A percentile compares a stretch with the other conserved stretches of the same genome.
Evolutionary conservation across 2,329 filamentous ascomycete species (phyloP).

Genomic region (Trichoderma endophyticum): DNA sequence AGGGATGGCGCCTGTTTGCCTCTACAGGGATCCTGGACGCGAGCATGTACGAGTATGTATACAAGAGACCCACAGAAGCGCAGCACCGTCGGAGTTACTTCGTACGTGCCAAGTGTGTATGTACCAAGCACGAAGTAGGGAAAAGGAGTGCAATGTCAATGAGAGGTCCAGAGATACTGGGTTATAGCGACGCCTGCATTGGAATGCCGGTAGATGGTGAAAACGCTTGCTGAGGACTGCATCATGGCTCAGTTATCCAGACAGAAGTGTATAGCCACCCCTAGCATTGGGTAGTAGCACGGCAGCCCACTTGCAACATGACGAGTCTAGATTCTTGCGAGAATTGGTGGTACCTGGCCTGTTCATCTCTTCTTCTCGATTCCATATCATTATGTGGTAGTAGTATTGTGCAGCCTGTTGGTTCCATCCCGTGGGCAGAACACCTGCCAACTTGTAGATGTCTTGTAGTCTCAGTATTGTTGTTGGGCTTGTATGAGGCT

Average conservation of each 20-base stretch:
- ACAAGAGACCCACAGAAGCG: background rate
- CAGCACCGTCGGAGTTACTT: background rate
- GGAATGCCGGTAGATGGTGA: background rate
- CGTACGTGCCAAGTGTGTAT: background rate
- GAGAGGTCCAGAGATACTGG: too few relatives aligned
- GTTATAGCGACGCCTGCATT: background rate
- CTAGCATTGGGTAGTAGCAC: background rate
- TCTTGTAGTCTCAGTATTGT: background rate
- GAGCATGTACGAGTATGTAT: background rate
- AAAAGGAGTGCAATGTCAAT: background rate
- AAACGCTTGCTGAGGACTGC: background rate
- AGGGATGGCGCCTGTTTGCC: background rate
- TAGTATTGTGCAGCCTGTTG: background rate
- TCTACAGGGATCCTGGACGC: background rate
- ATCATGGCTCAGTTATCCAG: background rate
- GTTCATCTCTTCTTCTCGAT: background rate
- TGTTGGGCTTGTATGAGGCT: background rate
- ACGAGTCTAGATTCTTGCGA: background rate
- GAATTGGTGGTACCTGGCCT: background rate
- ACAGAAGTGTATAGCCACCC: background rate
- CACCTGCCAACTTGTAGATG: background rate
- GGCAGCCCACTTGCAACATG: background rate
- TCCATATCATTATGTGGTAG: background rate
- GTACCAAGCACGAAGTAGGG: background rate
- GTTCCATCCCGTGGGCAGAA: background rate